A percentile compares a stretch with the other conserved stretches of the same genome.
Conservation (phyloP, 169 alveolate genomes). For the Cryptosporidium muris region DNA sequence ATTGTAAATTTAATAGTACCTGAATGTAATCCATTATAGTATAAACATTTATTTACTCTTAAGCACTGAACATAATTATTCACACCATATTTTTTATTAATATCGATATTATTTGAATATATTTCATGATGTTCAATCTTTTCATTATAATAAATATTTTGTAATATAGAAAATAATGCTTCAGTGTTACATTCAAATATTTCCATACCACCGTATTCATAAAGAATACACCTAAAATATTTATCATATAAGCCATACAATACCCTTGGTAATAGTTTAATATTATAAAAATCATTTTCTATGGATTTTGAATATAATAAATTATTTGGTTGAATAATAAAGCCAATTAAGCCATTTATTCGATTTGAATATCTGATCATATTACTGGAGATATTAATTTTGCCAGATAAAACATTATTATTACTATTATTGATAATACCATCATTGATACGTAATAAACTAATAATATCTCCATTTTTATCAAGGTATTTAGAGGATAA, state of each 20-base stretch:
- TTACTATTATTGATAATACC: constrained; percentile 18
- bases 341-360: background rate
- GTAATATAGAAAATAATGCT: no score
- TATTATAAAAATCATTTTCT: no score
- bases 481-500: background rate
- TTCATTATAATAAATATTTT: constrained; percentile 3
- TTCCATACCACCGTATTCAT: no score
- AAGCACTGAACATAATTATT: constrained; percentile 2
- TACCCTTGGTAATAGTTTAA: no score
- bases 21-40: constrained; percentile 40
- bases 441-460: constrained; percentile 39
- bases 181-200: no score
- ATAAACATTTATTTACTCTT: constrained; percentile 9
- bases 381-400: background rate
- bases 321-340: no score
- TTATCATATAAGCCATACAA: no score
- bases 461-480: constrained; percentile 11
- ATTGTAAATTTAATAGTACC: constrained; percentile 18
- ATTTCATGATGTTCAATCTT: background rate
- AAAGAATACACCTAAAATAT: no score
- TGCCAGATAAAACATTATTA: constrained; percentile 12
- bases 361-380: background rate
- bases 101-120: constrained; percentile 39
- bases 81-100: constrained; percentile 13
- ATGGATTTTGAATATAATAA: no score